Conservation (phyloP, 1,139 yeast species). For the Suhomyces atakaporum region DNA sequence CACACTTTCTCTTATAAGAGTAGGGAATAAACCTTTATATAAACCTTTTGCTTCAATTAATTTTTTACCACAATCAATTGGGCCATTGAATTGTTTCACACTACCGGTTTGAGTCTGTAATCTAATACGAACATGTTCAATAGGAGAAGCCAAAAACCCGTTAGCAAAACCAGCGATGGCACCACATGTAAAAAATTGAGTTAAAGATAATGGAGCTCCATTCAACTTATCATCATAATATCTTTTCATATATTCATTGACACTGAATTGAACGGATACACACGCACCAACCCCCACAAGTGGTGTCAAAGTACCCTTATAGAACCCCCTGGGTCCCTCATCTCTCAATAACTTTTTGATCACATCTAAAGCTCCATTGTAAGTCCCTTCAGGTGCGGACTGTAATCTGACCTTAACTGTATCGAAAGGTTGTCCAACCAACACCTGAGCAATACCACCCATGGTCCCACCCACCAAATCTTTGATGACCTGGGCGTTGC, state of each 20-base stretch:
- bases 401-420: slow-evolving; percentile 91
- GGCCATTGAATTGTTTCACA: slow-evolving; percentile 61
- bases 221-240: slow-evolving; percentile 47
- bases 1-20: slow-evolving; percentile 77
- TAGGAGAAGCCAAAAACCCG: slow-evolving; percentile 85
- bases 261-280: slow-evolving; percentile 79
- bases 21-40: slow-evolving; percentile 78
- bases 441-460: slow-evolving; percentile 93
- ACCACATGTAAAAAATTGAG: slow-evolving; percentile 78
- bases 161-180: slow-evolving; percentile 88
- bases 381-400: slow-evolving; percentile 77
- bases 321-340: slow-evolving; percentile 81
- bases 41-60: slow-evolving; percentile 57
- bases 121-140: slow-evolving; percentile 89
- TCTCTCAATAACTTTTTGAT: slow-evolving; percentile 64
- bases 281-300: slow-evolving; percentile 93
- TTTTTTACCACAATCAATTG: slow-evolving; percentile 73
- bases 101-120: slow-evolving; percentile 76
- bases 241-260: slow-evolving; percentile 92
- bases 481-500: slow-evolving; percentile 61
- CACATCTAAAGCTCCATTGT: slow-evolving; percentile 75
- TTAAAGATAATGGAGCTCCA: slow-evolving; percentile 44
- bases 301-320: slow-evolving; percentile 84
- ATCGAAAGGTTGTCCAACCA: slow-evolving; percentile 96
- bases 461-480: slow-evolving; percentile 89